phyloP scores from a whole-genome alignment of 768 basidiomycete genomes.

The Tricholomella constricta region DNA sequence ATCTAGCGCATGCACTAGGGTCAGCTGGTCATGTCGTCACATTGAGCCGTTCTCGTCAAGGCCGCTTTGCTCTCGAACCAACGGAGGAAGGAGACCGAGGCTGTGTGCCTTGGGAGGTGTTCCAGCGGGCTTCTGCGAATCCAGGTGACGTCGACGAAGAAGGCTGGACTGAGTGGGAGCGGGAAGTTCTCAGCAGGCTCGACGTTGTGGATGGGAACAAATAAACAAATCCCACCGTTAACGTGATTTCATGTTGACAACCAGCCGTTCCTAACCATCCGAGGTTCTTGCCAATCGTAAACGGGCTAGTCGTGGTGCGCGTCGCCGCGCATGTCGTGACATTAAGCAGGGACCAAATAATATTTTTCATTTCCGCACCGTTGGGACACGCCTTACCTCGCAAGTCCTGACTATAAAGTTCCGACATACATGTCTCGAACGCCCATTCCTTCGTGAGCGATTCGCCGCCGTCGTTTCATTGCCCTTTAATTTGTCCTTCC shows the following conservation, averaged over 20 bases:
- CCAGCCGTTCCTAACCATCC: slow-evolving; percentile 3
- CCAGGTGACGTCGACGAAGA: slow-evolving; percentile 61
- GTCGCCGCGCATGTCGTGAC: neutral
- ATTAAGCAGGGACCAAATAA: neutral
- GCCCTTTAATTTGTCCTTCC: neutral
- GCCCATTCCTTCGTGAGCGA: neutral
- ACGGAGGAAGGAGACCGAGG: slow-evolving; percentile 51
- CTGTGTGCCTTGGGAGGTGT: slow-evolving; percentile 77
- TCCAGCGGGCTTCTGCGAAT: slow-evolving; percentile 59
- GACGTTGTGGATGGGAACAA: slow-evolving; percentile 50
- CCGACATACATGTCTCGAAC: neutral
- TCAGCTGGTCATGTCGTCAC: slow-evolving; percentile 94
- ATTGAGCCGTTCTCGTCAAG: slow-evolving; percentile 87
- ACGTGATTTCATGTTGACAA: slow-evolving; percentile 2
- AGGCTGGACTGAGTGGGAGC: slow-evolving; percentile 82
- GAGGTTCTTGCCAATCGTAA: neutral
- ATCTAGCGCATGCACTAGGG: slow-evolving; percentile 80
- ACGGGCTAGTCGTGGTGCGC: neutral
- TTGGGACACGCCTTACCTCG: neutral
- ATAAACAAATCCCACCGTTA: slow-evolving; percentile 2
- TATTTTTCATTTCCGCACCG: slow-evolving; percentile 1
- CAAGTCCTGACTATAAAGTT: neutral
- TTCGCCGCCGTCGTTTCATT: neutral
- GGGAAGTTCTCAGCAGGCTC: slow-evolving; percentile 67
- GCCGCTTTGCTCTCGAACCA: slow-evolving; percentile 63